Evolutionary conservation across 371 early-diverging fungal genomes (phyloP).

Genomic region (Mucor plumbeus): DNA sequence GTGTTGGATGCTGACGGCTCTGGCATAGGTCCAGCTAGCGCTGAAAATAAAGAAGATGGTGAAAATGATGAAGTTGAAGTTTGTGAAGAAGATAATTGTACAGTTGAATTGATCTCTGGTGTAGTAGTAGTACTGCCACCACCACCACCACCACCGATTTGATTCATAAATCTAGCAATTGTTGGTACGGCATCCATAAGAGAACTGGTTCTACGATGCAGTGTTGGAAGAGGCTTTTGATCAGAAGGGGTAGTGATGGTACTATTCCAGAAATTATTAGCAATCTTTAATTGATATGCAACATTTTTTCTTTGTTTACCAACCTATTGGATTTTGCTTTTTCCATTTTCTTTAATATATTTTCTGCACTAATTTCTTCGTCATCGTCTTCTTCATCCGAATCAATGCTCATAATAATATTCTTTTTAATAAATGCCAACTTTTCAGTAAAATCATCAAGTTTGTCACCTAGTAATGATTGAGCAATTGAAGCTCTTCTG

Average conservation of each 20-base stretch:
- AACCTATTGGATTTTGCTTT: slow-evolving; percentile 2
- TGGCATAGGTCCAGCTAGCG: slow-evolving; percentile 37
- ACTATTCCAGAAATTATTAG: neutral
- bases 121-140: neutral
- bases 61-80: slow-evolving; percentile 26
- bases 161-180: slow-evolving; percentile 38
- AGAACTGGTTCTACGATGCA: slow-evolving; percentile 30
- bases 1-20: neutral
- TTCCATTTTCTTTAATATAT: slow-evolving; percentile 15
- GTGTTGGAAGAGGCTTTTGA: neutral
- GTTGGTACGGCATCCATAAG: slow-evolving; percentile 36
- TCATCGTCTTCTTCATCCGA: slow-evolving; percentile 36
- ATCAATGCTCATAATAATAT: slow-evolving; percentile 48
- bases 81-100: neutral
- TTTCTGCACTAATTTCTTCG: slow-evolving; percentile 24
- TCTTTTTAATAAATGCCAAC: slow-evolving; percentile 51
- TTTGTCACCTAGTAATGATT: slow-evolving; percentile 45
- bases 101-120: neutral
- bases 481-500: slow-evolving; percentile 31
- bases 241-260: neutral
- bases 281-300: no score
- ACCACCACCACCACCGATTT: slow-evolving; percentile 22
- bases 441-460: slow-evolving; percentile 51
- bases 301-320: neutral
- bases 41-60: slow-evolving; percentile 41